phyloP scores from a whole-genome alignment of 129 eudicot genomes.

The Pulicaria dysenterica region DNA sequence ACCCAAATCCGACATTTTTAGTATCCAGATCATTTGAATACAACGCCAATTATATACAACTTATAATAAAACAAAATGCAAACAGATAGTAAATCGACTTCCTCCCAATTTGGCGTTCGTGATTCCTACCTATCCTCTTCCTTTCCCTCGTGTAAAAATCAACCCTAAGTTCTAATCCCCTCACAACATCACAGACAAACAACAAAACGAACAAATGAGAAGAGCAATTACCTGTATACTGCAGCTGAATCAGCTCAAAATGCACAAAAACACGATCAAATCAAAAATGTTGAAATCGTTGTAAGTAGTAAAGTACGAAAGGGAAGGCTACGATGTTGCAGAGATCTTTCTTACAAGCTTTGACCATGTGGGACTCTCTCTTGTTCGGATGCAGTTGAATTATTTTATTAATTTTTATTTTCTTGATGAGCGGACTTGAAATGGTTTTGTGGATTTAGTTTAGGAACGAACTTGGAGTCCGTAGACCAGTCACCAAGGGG shows the following conservation, averaged over 20 bases:
- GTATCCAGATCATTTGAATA: no score
- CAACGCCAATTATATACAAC: no score
- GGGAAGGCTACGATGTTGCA: slow-evolving; percentile 27
- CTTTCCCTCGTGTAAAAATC: no score
- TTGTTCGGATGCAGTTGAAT: neutral
- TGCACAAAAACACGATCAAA: neutral
- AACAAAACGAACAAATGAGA: neutral
- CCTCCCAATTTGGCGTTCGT: slow-evolving; percentile 6
- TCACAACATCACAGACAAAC: neutral
- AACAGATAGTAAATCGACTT: neutral
- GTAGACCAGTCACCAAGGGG: neutral
- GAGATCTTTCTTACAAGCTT: slow-evolving; percentile 35
- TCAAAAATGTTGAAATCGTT: slow-evolving; percentile 21
- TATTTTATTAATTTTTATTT: neutral
- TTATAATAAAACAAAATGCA: slow-evolving; percentile 11
- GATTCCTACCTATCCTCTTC: slow-evolving; percentile 12
- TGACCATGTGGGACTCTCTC: slow-evolving; percentile 35
- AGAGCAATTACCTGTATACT: slow-evolving; percentile 10
- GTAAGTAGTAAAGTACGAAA: slow-evolving; percentile 1
- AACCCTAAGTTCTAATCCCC: no score
- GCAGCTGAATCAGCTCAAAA: slow-evolving; percentile 18
- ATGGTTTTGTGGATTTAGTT: neutral
- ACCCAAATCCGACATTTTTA: no score
- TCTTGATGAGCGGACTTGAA: slow-evolving; percentile 14
- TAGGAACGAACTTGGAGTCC: slow-evolving; percentile 1